Percentiles rank a stretch among this genome's conserved stretches.
phyloP scores from a whole-genome alignment of 768 basidiomycete species.

The Phylloporus arenicola region DNA sequence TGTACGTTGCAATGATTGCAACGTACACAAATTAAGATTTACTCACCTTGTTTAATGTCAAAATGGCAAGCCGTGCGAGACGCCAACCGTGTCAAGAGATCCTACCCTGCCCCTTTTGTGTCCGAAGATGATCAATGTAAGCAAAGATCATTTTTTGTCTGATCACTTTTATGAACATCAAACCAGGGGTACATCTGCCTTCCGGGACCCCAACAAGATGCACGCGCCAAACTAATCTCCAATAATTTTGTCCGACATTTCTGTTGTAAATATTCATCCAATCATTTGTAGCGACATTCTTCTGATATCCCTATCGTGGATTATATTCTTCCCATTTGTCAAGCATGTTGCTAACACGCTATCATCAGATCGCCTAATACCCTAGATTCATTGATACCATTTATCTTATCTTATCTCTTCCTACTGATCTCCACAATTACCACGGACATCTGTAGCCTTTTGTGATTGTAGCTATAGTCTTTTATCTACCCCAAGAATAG shows the following conservation, averaged over 20 bases:
- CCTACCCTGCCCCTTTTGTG: slow-evolving; percentile 4
- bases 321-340: background rate
- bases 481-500: slow-evolving; percentile 1
- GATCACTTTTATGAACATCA: background rate
- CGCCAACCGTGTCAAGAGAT: fast-evolving
- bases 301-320: too few relatives aligned
- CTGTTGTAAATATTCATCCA: background rate
- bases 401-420: background rate
- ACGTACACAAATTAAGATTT: slow-evolving; percentile 1
- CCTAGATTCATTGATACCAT: background rate
- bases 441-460: slow-evolving; percentile 1
- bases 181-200: background rate
- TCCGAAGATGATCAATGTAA: background rate
- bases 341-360: too few relatives aligned
- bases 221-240: too few relatives aligned
- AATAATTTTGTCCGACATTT: too few relatives aligned
- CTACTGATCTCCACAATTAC: background rate
- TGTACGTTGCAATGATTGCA: slow-evolving; percentile 12
- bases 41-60: background rate
- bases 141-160: background rate
- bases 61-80: background rate
- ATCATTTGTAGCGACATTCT: background rate
- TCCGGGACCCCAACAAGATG: background rate
- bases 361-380: slow-evolving; percentile 1
- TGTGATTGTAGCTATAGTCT: slow-evolving; percentile 19